A percentile compares a stretch with the other conserved stretches of the same genome.
Conservation (phyloP, 2,329 filamentous ascomycete genomes). For the Fonsecaea monophora region DNA sequence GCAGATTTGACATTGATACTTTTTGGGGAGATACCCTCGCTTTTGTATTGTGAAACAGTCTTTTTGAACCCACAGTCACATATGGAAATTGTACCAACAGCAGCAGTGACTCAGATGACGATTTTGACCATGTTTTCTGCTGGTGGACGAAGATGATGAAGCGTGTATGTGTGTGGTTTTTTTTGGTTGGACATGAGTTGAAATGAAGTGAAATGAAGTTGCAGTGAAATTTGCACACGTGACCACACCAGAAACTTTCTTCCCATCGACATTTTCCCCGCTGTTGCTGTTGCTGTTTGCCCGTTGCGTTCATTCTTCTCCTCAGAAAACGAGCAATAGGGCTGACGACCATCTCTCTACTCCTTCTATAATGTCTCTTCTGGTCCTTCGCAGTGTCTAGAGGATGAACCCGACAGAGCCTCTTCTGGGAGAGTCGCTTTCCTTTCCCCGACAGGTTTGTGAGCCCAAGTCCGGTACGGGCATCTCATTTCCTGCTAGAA, state of each 20-base stretch:
- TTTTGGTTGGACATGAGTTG: background rate
- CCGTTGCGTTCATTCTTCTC: background rate
- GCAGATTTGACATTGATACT: background rate
- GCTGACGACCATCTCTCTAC: background rate
- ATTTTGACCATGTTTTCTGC: background rate
- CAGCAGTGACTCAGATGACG: slow-evolving; percentile 13
- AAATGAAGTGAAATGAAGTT: background rate
- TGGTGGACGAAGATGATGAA: background rate
- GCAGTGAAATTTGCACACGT: background rate
- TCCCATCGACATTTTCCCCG: background rate
- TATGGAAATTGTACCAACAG: slow-evolving; percentile 16
- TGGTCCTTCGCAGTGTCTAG: background rate
- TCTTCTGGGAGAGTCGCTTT: background rate
- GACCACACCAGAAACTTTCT: background rate
- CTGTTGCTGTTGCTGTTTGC: no score
- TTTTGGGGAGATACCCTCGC: slow-evolving; percentile 31
- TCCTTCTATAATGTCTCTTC: background rate
- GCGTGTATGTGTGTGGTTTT: background rate
- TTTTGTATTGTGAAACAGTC: slow-evolving; percentile 3
- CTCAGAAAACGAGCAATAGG: background rate
- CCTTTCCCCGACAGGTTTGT: background rate
- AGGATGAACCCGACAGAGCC: background rate
- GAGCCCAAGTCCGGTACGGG: no score
- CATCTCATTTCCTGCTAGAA: no score
- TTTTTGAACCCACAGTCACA: background rate